Conservation (phyloP, 2,329 filamentous ascomycete species). For the Chaetomium olivaceum region DNA sequence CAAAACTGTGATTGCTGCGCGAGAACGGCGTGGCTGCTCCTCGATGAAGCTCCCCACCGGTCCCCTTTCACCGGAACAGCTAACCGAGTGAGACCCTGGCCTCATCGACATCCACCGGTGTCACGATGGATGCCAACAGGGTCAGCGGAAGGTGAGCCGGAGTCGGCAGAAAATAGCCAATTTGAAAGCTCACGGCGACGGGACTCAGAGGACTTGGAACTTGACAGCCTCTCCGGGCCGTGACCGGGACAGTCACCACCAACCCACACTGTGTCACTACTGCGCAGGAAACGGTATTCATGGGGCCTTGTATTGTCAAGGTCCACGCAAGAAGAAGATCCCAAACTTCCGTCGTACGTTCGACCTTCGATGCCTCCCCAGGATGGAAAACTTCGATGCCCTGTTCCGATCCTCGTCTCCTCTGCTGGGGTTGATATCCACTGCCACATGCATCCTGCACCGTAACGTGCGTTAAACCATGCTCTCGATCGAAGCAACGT, state of each 20-base stretch:
- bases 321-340: neutral
- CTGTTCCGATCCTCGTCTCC: neutral
- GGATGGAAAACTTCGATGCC: neutral
- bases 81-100: neutral
- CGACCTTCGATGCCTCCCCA: neutral
- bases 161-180: neutral
- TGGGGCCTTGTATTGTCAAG: neutral
- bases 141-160: neutral
- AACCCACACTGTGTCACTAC: neutral
- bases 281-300: constrained; percentile 7
- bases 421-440: constrained; percentile 5
- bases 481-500: neutral
- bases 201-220: neutral
- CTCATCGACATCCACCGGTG: neutral
- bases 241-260: neutral
- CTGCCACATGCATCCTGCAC: constrained; percentile 13
- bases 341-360: neutral
- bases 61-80: constrained; percentile 27
- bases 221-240: neutral
- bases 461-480: constrained; percentile 5
- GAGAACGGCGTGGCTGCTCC: constrained; percentile 16
- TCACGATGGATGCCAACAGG: neutral
- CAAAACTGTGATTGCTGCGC: constrained; percentile 5
- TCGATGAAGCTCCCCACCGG: constrained; percentile 18
- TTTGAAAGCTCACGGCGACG: neutral